phyloP scores from a whole-genome alignment of 495 filamentous ascomycete genomes.

The Neurospora cerealis region DNA sequence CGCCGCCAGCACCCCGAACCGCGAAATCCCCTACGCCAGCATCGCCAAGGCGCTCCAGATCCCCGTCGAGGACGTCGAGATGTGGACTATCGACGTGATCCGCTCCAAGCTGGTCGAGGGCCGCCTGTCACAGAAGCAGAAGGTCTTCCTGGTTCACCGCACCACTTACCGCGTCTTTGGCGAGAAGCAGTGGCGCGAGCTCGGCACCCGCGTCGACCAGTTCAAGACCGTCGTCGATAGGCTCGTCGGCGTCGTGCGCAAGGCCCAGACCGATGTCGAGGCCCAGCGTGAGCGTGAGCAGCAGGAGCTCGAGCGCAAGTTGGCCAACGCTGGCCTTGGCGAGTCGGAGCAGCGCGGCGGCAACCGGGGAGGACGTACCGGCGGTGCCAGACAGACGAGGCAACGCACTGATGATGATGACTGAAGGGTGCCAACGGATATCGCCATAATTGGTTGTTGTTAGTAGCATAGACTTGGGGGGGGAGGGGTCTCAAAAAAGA shows the following conservation, averaged over 20 bases:
- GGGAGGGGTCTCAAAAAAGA: not conserved
- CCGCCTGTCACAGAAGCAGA: slow-evolving; percentile 80
- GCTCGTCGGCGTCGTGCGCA: slow-evolving; percentile 64
- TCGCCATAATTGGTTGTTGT: not conserved
- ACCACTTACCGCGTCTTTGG: slow-evolving; percentile 93
- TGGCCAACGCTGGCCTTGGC: slow-evolving; percentile 33
- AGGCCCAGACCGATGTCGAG: slow-evolving; percentile 61
- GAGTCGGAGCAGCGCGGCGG: slow-evolving; percentile 16
- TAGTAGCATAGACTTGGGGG: not conserved
- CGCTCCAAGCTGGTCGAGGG: slow-evolving; percentile 90
- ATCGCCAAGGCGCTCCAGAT: slow-evolving; percentile 80
- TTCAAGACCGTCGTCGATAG: slow-evolving; percentile 71
- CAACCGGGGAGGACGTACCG: not conserved
- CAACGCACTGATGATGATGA: slow-evolving; percentile 41
- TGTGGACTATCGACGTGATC: slow-evolving; percentile 98
- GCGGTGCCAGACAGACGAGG: slow-evolving; percentile 8
- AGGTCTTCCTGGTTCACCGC: slow-evolving; percentile 88
- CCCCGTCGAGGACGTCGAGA: slow-evolving; percentile 73
- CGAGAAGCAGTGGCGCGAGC: slow-evolving; percentile 95
- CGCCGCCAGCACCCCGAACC: slow-evolving; percentile 68
- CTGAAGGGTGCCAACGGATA: slow-evolving; percentile 15
- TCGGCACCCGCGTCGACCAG: slow-evolving; percentile 77
- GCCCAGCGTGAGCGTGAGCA: slow-evolving; percentile 48
- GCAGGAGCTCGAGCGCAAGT: slow-evolving; percentile 47
- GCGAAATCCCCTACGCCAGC: slow-evolving; percentile 72